phyloP scores from a whole-genome alignment of 495 filamentous ascomycete species.

The Neurospora sp. region DNA sequence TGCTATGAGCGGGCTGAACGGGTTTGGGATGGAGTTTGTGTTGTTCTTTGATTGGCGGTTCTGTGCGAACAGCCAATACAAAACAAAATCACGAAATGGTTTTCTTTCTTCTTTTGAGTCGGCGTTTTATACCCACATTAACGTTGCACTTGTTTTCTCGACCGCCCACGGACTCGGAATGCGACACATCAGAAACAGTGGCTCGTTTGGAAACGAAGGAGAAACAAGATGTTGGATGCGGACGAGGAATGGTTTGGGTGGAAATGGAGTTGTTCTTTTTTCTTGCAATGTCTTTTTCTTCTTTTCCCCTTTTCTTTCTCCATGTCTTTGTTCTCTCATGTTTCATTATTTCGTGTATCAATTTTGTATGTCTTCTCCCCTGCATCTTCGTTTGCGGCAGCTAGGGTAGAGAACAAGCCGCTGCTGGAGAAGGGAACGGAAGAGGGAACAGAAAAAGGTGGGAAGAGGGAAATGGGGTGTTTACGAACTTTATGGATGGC shows the following conservation, averaged over 20 bases:
- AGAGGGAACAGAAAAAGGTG: neutral
- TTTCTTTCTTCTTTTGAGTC: neutral
- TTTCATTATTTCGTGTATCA: constrained; percentile 4
- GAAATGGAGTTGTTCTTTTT: neutral
- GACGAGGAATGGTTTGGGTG: neutral
- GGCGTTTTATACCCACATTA: neutral
- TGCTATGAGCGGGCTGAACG: constrained; percentile 54
- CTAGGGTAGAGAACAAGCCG: neutral
- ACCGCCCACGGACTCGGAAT: neutral
- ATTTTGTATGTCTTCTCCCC: constrained; percentile 1
- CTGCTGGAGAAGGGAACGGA: neutral
- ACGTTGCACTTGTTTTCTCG: neutral
- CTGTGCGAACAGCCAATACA: neutral
- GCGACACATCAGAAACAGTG: neutral
- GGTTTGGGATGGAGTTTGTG: neutral
- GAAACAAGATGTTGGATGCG: neutral
- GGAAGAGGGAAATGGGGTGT: neutral
- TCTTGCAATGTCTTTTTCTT: constrained; percentile 14
- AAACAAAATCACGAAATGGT: neutral
- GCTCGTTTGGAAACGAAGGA: neutral
- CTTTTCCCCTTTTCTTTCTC: constrained; percentile 21
- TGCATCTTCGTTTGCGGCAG: neutral
- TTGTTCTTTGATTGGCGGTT: neutral
- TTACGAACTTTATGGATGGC: neutral
- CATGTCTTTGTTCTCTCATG: constrained; percentile 12